These are phyloP conservation scores for Anisodus tanguticus DNA, from an alignment of 257 asterid genomes.

Conservation along the genomic window DNA sequence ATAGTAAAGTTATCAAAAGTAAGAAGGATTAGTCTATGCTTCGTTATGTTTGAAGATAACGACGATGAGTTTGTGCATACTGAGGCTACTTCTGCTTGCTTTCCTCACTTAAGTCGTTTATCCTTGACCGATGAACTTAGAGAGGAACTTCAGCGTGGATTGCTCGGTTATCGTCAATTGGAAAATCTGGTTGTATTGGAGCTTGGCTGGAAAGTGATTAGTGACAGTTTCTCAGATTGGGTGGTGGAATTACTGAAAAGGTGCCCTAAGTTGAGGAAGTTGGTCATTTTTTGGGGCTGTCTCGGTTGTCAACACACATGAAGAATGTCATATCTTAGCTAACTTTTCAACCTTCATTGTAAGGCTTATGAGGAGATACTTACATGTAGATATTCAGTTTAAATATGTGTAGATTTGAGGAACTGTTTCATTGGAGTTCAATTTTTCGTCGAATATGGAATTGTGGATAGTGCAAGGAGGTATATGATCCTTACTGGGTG, in stretches of 20 bases:
- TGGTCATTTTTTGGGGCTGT: slow-evolving; percentile 72
- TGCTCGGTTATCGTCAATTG: slow-evolving; percentile 59
- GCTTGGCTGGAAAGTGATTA: slow-evolving; percentile 76
- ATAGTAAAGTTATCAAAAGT: slow-evolving; percentile 66
- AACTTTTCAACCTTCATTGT: slow-evolving; percentile 63
- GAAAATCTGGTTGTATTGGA: slow-evolving; percentile 74
- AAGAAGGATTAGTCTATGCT: slow-evolving; percentile 75
- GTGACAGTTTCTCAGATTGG: slow-evolving; percentile 64
- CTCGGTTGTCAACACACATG: slow-evolving; percentile 73
- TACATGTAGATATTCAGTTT: slow-evolving; percentile 64
- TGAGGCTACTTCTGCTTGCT: slow-evolving; percentile 66
- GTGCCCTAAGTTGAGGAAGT: slow-evolving; percentile 68
- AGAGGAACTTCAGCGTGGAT: slow-evolving; percentile 62
- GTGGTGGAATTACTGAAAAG: slow-evolving; percentile 65
- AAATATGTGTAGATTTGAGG: slow-evolving; percentile 53
- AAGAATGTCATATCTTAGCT: slow-evolving; percentile 69
- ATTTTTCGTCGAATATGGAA: neutral
- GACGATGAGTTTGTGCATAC: slow-evolving; percentile 71
- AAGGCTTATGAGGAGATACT: slow-evolving; percentile 63
- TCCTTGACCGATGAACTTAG: slow-evolving; percentile 71
- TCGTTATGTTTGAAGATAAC: slow-evolving; percentile 73
- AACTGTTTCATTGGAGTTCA: slow-evolving; percentile 13
- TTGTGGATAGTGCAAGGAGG: slow-evolving; percentile 22
- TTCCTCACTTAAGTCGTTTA: slow-evolving; percentile 66
- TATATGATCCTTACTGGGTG: slow-evolving; percentile 23